These are phyloP conservation scores for Macrolepiota dolichaula DNA, from an alignment of 768 basidiomycete species.

Conservation along the genomic window DNA sequence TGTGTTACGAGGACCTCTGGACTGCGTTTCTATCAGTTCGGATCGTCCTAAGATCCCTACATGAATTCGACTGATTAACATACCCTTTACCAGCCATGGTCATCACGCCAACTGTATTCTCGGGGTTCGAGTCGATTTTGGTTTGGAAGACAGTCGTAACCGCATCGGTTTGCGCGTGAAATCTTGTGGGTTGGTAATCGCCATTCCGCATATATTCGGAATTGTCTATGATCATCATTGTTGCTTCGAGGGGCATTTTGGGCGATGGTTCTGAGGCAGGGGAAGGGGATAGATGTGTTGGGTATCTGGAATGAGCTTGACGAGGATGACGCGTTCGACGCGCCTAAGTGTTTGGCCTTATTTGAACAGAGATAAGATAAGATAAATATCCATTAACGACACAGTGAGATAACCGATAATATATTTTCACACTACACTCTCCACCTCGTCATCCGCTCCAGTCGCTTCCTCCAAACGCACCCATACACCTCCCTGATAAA, in stretches of 20 bases:
- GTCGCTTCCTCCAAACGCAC: conserved; percentile 22
- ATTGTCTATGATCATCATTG: conserved; percentile 97
- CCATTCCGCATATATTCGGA: conserved; percentile 97
- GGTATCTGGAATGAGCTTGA: conserved; percentile 1
- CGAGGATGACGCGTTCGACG: conserved; percentile 8
- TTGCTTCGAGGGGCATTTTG: conserved; percentile 95
- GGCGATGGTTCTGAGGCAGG: conserved; percentile 9
- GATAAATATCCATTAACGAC: not conserved
- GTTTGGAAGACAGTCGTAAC: conserved; percentile 87
- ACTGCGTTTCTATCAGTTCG: conserved; percentile 33
- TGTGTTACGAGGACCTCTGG: conserved; percentile 97
- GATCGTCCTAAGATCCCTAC: not conserved
- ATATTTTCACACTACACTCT: not conserved
- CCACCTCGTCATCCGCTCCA: not conserved
- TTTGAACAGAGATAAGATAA: conserved; percentile 4
- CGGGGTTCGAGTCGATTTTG: conserved; percentile 94
- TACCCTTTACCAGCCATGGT: conserved; percentile 97
- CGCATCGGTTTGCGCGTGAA: conserved; percentile 89
- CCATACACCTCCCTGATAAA: conserved; percentile 25
- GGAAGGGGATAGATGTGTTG: conserved; percentile 1
- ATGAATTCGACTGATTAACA: conserved; percentile 20
- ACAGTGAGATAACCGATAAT: too few relatives aligned
- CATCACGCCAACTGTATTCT: conserved; percentile 97
- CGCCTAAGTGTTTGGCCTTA: conserved; percentile 7
- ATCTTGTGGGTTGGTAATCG: conserved; percentile 83